Conservation (phyloP, 192 early-diverging fungal genomes). For the Thoreauomyces humboldtii region DNA sequence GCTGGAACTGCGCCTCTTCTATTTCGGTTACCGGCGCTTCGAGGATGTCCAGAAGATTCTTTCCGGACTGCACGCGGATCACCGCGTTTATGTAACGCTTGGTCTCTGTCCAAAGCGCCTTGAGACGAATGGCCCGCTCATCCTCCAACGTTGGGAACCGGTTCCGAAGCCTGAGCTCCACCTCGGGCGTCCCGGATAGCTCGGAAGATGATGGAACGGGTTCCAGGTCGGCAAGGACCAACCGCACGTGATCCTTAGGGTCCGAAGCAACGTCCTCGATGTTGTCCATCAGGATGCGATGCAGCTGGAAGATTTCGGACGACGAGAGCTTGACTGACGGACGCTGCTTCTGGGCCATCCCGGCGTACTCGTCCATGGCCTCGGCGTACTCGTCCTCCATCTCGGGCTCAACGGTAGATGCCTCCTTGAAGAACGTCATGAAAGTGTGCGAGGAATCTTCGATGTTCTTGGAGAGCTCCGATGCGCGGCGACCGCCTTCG, state of each 20-base stretch:
- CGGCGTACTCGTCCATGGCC: constrained; percentile 82
- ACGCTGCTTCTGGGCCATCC: constrained; percentile 69
- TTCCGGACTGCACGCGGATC: constrained; percentile 80
- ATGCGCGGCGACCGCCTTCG: constrained; percentile 55
- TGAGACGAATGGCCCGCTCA: constrained; percentile 44
- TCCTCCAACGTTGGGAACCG: constrained; percentile 58
- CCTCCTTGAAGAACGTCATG: constrained; percentile 81
- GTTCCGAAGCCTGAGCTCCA: constrained; percentile 68
- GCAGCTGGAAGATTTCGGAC: constrained; percentile 87
- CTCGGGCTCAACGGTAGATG: constrained; percentile 68
- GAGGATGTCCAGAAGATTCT: constrained; percentile 81
- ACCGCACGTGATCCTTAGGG: constrained; percentile 43
- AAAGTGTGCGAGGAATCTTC: constrained; percentile 75
- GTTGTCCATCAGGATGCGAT: constrained; percentile 76
- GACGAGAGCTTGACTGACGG: constrained; percentile 88
- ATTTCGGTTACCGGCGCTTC: constrained; percentile 66
- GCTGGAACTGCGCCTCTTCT: constrained; percentile 65
- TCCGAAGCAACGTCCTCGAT: constrained; percentile 64
- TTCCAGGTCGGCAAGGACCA: constrained; percentile 44
- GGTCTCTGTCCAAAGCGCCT: constrained; percentile 80
- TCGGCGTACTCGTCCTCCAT: constrained; percentile 87
- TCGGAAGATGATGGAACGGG: constrained; percentile 30
- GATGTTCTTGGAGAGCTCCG: constrained; percentile 73
- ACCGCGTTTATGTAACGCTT: constrained; percentile 85
- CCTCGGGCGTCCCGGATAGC: constrained; percentile 46